A percentile compares a stretch with the other conserved stretches of the same genome.
Conservation (phyloP, 192 early-diverging fungal species). For the Coemansia sp. region DNA sequence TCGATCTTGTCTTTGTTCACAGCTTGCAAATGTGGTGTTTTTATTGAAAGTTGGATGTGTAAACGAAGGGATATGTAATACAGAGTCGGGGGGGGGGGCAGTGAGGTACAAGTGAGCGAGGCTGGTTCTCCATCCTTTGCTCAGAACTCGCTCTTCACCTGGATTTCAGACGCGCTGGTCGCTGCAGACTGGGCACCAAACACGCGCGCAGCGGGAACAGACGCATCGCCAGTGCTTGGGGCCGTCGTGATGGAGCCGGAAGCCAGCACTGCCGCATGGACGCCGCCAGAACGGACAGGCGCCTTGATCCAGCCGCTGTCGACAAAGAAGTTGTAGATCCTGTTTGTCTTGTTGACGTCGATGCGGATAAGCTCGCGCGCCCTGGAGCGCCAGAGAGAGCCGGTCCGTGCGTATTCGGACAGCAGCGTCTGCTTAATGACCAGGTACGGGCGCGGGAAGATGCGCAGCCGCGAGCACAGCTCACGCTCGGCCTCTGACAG, state of each 20-base stretch:
- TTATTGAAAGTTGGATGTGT: no score
- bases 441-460: conserved; percentile 88
- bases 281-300: conserved; percentile 14
- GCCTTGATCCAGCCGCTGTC: conserved; percentile 89
- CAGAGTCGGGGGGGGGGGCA: no score
- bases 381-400: conserved; percentile 71
- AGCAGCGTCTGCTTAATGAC: conserved; percentile 92
- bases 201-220: neutral
- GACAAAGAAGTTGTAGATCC: conserved; percentile 93
- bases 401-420: conserved; percentile 77
- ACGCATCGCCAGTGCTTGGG: conserved; percentile 10
- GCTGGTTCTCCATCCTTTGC: neutral
- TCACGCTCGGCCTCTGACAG: conserved; percentile 77
- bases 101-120: neutral
- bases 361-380: conserved; percentile 89
- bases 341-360: conserved; percentile 85
- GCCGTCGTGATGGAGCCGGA: neutral
- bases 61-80: neutral
- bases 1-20: neutral
- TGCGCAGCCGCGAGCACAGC: conserved; percentile 80
- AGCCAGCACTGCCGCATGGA: conserved; percentile 10
- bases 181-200: neutral
- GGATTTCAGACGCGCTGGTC: neutral
- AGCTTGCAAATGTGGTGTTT: no score
- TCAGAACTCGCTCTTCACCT: conserved; percentile 2